Evolutionary conservation across 192 early-diverging fungal species (phyloP), one percentile per base, ranked within the genome.

Genomic region (Funneliformis mosseae): DNA sequence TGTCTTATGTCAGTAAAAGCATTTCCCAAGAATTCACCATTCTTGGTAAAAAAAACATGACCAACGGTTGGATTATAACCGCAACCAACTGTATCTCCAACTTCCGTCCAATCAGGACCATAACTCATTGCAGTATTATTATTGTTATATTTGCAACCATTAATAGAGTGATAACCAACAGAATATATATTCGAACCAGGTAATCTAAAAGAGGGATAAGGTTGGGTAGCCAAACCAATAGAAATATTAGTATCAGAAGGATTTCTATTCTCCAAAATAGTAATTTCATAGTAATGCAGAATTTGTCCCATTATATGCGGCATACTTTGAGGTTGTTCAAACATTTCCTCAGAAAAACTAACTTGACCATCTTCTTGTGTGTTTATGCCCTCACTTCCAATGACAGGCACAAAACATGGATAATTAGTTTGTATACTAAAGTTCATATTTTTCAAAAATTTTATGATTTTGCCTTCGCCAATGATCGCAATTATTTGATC

Each of bases 101-200:
- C 41, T 28, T 61, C 5, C 1, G 74, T 82, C 79, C 80, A 88
- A 0, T 50, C 28, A 23, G 74, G 77, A 11, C 81, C 66, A 70
- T 64, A 88, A 11, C 50, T 59, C 18, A 78, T 38, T 0, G 84
- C 87, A 62, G 81, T 81, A 11, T 59, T 69, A 23, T 79, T 27
- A 62, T 89, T 85, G 50, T 86, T 80, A 41, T 66, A 89, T 68
- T 83, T 83, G 11, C 78, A 70, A 7, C 88, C 88, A 74, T 87
- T 85, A 45, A 88, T 88, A 38, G 85, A 87, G 63, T 89, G 88
- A 48, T 82, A 88, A 6, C 83, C 88, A 11, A 88, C 66, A 4
- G 87, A 88, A 64, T 85, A 63, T n/a, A 80, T 60, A 41, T 88
- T 86, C 87, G 85, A 89, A 0, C 88, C 88, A n/a, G 87, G 86